Conservation (phyloP, 345 rosid genomes). For the Populus simonii region DNA sequence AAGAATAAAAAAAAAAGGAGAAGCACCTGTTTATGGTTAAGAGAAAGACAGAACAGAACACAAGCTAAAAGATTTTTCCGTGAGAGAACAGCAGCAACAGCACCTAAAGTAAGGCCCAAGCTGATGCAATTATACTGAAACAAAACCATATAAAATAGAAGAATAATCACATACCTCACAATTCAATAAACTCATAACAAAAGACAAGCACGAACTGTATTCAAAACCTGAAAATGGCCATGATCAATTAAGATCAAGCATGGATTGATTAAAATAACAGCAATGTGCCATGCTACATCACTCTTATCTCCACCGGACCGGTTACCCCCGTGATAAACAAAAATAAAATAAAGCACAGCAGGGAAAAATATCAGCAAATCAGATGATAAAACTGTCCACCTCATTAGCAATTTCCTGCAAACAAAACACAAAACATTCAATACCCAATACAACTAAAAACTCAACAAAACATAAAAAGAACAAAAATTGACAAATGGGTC, state of each 20-base stretch:
- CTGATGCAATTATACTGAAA: constrained; percentile 93
- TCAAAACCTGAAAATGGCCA: constrained; percentile 91
- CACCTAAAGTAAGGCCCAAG: constrained; percentile 78
- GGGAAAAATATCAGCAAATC: constrained; percentile 82
- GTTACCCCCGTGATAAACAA: constrained; percentile 36
- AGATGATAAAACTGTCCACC: constrained; percentile 86
- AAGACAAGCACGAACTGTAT: neutral
- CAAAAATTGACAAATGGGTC: neutral
- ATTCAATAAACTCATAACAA: neutral
- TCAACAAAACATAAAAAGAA: neutral
- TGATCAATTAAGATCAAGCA: constrained; percentile 85
- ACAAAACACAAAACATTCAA: constrained; percentile 10
- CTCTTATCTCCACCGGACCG: constrained; percentile 21
- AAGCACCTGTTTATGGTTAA: constrained; percentile 89
- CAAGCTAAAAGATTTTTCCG: constrained; percentile 57
- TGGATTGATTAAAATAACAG: constrained; percentile 69
- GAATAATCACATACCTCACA: constrained; percentile 6
- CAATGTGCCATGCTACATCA: constrained; percentile 70
- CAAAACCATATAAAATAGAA: constrained; percentile 17
- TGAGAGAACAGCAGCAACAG: constrained; percentile 73
- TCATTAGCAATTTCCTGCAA: constrained; percentile 85
- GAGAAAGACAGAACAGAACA: constrained; percentile 73
- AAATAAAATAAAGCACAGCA: constrained; percentile 60
- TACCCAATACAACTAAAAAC: neutral
- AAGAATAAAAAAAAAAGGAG: neutral